These are phyloP conservation scores for Aspergillus steynii DNA, from an alignment of 495 filamentous ascomycete genomes.

Conservation along the genomic window DNA sequence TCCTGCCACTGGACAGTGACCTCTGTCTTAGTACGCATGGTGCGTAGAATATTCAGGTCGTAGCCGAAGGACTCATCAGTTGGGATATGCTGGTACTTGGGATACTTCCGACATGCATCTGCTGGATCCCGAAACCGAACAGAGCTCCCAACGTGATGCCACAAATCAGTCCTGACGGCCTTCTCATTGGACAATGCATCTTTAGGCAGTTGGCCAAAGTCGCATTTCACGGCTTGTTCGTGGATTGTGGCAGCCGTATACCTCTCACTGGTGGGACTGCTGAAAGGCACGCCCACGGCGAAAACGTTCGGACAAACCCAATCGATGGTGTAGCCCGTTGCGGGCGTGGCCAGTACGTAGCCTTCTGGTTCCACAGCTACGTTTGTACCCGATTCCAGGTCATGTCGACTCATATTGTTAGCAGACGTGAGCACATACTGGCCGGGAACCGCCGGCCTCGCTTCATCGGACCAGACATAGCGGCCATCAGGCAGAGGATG, in stretches of 20 bases:
- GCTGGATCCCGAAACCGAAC: constrained; percentile 55
- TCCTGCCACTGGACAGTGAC: constrained; percentile 64
- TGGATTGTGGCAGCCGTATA: constrained; percentile 23
- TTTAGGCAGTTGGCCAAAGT: constrained; percentile 23
- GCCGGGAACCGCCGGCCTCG: constrained; percentile 38
- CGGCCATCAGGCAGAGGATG: constrained; percentile 8
- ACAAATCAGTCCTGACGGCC: constrained; percentile 15
- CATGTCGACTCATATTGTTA: constrained; percentile 48
- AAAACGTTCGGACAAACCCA: constrained; percentile 54
- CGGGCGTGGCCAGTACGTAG: constrained; percentile 48
- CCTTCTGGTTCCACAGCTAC: constrained; percentile 41
- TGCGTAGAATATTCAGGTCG: constrained; percentile 57
- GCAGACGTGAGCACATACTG: constrained; percentile 50
- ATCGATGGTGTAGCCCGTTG: constrained; percentile 40
- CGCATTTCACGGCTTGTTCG: constrained; percentile 25
- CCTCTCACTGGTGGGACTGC: constrained; percentile 10
- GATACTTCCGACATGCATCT: constrained; percentile 49
- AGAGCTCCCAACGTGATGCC: constrained; percentile 39
- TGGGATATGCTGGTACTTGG: constrained; percentile 42
- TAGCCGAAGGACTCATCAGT: constrained; percentile 52
- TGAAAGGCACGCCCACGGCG: constrained; percentile 12
- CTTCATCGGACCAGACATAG: constrained; percentile 11
- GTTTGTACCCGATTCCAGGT: constrained; percentile 50
- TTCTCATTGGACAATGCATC: constrained; percentile 15
- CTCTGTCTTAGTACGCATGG: constrained; percentile 45